Evolutionary conservation across 208 protist genomes (phyloP), one percentile per base, ranked within the genome.

Genomic region (Leishmania tarentolae): DNA sequence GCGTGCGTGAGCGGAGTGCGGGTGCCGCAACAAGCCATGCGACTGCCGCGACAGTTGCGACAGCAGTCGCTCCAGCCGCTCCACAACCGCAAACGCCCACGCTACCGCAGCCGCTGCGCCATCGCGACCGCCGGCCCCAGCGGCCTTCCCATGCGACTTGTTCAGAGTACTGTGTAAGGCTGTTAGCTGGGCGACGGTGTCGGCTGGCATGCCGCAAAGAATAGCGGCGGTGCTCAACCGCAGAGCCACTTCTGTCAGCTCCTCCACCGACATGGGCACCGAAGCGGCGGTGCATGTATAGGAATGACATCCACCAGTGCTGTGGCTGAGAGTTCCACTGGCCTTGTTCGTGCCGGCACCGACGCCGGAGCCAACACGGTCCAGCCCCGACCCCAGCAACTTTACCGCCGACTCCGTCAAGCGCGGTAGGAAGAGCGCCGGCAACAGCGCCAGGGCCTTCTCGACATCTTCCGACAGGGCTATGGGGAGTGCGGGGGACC

Each of bases 131-230:
- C 57, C 59, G 59, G 44, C 42, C 50, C 31, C 52, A 70, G 11
- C 24, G 63, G 2, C 35, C 37, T n/a, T 76, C 31, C 59, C 65
- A 19, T 84, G 83, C 2, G 82, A 78, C 65, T 86, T 88, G 7
- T 92, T 47, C 15, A 94, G 79, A 8, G 82, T 86, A 37, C 79
- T 86, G 79, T 96, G 93, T 61, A 96, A 73, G 11, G 87, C 82
- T 2, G 85, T 85, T 50, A 96, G 88, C 80, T 95, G 93, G 69
- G 85, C 81, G 24, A 86, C 72, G 0, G 83, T 88, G 65, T 83
- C 87, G 21, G 82, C 66, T 44, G 87, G 72, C 84, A 91, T 87
- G 52, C 91, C 93, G 71, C 84, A 90, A 37, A 83, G 79, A 6
- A 90, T 35, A 2, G 82, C 73, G 15, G 81, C 63, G 2, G 84